These are phyloP conservation scores for Vitellaria paradoxa DNA, from an alignment of 179 eudicot genomes.

Conservation along the genomic window DNA sequence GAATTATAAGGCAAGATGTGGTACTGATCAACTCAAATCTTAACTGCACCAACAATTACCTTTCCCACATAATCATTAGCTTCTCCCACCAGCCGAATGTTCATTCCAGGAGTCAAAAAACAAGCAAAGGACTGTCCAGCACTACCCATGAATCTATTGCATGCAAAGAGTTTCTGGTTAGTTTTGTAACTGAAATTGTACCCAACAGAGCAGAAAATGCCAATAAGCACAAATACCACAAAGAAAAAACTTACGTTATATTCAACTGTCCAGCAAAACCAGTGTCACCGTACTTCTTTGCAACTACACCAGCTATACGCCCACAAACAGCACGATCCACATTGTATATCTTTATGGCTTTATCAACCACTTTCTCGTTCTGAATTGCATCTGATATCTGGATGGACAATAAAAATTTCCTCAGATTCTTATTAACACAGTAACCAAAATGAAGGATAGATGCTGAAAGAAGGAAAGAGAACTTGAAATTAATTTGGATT, in stretches of 20 bases:
- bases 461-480: not conserved
- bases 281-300: constrained; percentile 97
- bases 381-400: constrained; percentile 90
- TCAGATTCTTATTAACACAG: not conserved
- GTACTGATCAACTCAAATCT: too few relatives aligned
- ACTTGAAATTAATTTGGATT: not conserved
- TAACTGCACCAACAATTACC: constrained; percentile 32
- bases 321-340: constrained; percentile 99
- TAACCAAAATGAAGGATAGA: not conserved
- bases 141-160: constrained; percentile 76
- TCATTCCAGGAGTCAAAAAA: constrained; percentile 96
- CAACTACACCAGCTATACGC: constrained; percentile 90
- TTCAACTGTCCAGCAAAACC: constrained; percentile 99
- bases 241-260: constrained; percentile 52
- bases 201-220: not conserved
- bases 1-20: too few relatives aligned
- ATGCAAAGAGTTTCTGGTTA: constrained; percentile 11
- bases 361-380: constrained; percentile 78
- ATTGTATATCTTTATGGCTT: constrained; percentile 69
- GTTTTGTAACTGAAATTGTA: not conserved
- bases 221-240: not conserved
- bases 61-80: constrained; percentile 98
- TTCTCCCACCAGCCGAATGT: constrained; percentile 91
- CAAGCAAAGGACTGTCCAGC: constrained; percentile 98
- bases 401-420: constrained; percentile 15